Evolutionary conservation across 257 asterid species (phyloP).

Genomic region (Penstemon barbatus): DNA sequence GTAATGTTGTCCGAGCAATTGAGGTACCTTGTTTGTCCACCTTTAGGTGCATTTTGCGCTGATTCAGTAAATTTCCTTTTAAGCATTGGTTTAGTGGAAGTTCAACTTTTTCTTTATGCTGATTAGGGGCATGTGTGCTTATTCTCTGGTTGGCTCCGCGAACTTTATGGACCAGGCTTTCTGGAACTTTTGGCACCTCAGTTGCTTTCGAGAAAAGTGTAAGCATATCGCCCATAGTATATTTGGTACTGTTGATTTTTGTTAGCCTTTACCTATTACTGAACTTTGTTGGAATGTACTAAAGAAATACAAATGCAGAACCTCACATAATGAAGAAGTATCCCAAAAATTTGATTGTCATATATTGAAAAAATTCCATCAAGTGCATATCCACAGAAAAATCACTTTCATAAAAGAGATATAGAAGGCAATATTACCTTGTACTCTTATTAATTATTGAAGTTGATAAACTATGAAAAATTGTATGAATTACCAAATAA

Average conservation of each 20-base stretch:
- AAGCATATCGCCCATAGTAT: conserved; percentile 37
- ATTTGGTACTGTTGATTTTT: too few relatives aligned
- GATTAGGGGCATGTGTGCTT: conserved; percentile 71
- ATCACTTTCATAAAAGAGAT: neutral
- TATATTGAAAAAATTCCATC: neutral
- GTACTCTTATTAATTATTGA: neutral
- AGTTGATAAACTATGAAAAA: too few relatives aligned
- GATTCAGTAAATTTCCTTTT: conserved; percentile 15
- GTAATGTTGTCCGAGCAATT: conserved; percentile 79
- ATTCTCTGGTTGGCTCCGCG: conserved; percentile 90
- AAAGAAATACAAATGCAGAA: too few relatives aligned
- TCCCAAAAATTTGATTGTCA: neutral
- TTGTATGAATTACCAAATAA: neutral
- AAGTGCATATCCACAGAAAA: too few relatives aligned
- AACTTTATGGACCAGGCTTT: conserved; percentile 85
- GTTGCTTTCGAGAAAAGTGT: conserved; percentile 87
- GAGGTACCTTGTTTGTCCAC: conserved; percentile 55
- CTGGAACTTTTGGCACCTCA: conserved; percentile 82
- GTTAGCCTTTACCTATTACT: too few relatives aligned
- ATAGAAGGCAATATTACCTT: neutral
- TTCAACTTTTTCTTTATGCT: conserved; percentile 28
- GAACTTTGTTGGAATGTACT: too few relatives aligned
- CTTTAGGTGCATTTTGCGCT: neutral
- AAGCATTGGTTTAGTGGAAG: neutral
- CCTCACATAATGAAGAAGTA: neutral